These are phyloP conservation scores for Trifolium pratense DNA, from an alignment of 306 rosid species.

Conservation along the genomic window DNA sequence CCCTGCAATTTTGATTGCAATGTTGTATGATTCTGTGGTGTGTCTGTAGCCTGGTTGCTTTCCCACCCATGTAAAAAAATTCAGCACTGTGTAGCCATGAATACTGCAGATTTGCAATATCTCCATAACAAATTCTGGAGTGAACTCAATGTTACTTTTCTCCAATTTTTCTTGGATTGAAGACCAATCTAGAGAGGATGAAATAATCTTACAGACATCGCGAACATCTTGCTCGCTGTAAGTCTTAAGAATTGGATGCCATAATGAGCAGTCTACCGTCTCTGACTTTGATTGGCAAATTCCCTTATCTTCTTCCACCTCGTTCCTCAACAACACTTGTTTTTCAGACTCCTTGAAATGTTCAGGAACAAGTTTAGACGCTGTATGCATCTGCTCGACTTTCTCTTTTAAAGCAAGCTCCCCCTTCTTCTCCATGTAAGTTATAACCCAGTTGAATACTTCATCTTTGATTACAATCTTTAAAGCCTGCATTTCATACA, in stretches of 20 bases:
- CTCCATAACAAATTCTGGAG: constrained; percentile 68
- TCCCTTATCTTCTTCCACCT: constrained; percentile 39
- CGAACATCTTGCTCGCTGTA: constrained; percentile 57
- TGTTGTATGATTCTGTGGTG: constrained; percentile 76
- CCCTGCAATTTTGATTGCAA: constrained; percentile 88
- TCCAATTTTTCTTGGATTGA: constrained; percentile 61
- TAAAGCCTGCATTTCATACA: constrained; percentile 68
- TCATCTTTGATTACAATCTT: constrained; percentile 53
- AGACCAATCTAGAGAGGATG: constrained; percentile 63
- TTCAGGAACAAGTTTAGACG: constrained; percentile 49
- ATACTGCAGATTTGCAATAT: constrained; percentile 54
- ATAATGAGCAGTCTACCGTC: constrained; percentile 29
- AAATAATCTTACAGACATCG: constrained; percentile 56
- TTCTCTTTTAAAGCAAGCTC: constrained; percentile 54
- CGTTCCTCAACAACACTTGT: constrained; percentile 38
- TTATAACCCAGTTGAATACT: constrained; percentile 56
- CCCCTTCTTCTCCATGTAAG: constrained; percentile 64
- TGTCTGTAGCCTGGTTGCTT: constrained; percentile 65
- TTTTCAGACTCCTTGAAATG: constrained; percentile 39
- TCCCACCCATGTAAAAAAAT: constrained; percentile 82
- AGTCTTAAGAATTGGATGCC: constrained; percentile 46
- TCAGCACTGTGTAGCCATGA: constrained; percentile 59
- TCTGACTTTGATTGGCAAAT: constrained; percentile 40
- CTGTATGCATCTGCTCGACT: constrained; percentile 62
- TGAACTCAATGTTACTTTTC: constrained; percentile 57